Conservation (phyloP, 306 rosid genomes). For the Hylodesmum podocarpum region DNA sequence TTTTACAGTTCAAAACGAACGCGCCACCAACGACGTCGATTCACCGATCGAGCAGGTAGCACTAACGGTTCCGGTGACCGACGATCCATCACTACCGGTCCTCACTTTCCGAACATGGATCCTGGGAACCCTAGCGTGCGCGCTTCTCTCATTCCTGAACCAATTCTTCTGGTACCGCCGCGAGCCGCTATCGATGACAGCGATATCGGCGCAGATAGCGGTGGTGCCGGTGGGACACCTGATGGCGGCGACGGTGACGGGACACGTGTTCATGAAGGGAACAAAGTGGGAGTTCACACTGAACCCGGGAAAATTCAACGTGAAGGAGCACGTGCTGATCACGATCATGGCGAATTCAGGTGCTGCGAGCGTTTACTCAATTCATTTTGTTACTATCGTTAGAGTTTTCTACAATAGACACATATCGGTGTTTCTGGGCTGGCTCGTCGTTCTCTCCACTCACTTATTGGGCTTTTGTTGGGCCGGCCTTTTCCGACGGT, state of each 20-base stretch:
- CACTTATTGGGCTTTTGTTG: constrained; percentile 73
- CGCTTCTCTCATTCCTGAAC: constrained; percentile 62
- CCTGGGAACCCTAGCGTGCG: constrained; percentile 55
- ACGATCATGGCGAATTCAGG: constrained; percentile 75
- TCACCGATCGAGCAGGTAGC: constrained; percentile 62
- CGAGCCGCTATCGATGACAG: constrained; percentile 61
- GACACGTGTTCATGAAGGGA: constrained; percentile 48
- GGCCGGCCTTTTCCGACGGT: constrained; percentile 63
- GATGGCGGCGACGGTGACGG: constrained; percentile 53
- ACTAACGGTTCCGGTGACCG: constrained; percentile 54
- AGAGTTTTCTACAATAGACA: constrained; percentile 46
- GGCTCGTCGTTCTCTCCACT: constrained; percentile 53
- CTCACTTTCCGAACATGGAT: constrained; percentile 72
- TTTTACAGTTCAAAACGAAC: constrained; percentile 36
- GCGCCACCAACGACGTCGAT: constrained; percentile 19
- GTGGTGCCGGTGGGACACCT: constrained; percentile 65
- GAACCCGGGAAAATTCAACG: constrained; percentile 67
- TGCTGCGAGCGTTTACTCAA: constrained; percentile 65
- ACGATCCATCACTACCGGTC: constrained; percentile 55
- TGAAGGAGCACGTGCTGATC: constrained; percentile 70
- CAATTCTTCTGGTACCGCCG: constrained; percentile 71
- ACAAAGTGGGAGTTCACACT: constrained; percentile 55
- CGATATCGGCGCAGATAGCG: constrained; percentile 71
- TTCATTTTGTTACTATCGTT: constrained; percentile 55
- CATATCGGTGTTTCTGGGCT: constrained; percentile 46